phyloP scores from a whole-genome alignment of 2,329 filamentous ascomycete species.

The Tricladium varicosporioides region DNA sequence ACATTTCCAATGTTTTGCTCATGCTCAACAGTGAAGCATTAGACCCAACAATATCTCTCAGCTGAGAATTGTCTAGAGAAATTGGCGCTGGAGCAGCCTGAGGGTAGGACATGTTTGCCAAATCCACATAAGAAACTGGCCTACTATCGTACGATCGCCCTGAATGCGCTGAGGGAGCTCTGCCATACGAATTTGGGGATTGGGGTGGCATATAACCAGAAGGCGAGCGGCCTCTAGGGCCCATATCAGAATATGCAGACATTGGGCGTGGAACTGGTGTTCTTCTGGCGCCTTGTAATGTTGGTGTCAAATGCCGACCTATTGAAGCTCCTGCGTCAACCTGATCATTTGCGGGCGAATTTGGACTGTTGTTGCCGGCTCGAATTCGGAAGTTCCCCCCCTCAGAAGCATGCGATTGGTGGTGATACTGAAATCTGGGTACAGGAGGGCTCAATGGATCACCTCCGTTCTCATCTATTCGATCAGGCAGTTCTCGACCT shows the following conservation, averaged over 20 bases:
- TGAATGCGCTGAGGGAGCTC: slow-evolving; percentile 33
- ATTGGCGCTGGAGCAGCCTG: slow-evolving; percentile 34
- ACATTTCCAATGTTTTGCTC: slow-evolving; percentile 96
- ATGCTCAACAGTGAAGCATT: slow-evolving; percentile 89
- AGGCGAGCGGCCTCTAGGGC: slow-evolving; percentile 61
- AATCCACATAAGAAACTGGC: slow-evolving; percentile 42
- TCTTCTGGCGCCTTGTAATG: slow-evolving; percentile 49
- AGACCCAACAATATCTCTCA: slow-evolving; percentile 77
- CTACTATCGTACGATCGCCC: slow-evolving; percentile 30
- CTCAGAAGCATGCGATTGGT: slow-evolving; percentile 44
- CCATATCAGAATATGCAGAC: slow-evolving; percentile 76
- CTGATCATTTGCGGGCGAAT: slow-evolving; percentile 20
- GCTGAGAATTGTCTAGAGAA: slow-evolving; percentile 72
- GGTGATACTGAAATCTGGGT: slow-evolving; percentile 61
- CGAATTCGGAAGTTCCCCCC: slow-evolving; percentile 32
- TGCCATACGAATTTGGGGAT: slow-evolving; percentile 28
- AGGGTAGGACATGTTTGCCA: slow-evolving; percentile 50
- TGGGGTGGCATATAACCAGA: slow-evolving; percentile 25
- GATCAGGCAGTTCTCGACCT: slow-evolving; percentile 14
- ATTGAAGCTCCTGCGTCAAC: slow-evolving; percentile 49
- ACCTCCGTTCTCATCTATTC: slow-evolving; percentile 25
- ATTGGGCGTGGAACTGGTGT: slow-evolving; percentile 65
- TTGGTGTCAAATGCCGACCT: slow-evolving; percentile 63
- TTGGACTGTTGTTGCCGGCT: slow-evolving; percentile 13
- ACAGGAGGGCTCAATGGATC: slow-evolving; percentile 35